phyloP scores from a whole-genome alignment of 1,139 yeast genomes.

The Yarrowia galli region DNA sequence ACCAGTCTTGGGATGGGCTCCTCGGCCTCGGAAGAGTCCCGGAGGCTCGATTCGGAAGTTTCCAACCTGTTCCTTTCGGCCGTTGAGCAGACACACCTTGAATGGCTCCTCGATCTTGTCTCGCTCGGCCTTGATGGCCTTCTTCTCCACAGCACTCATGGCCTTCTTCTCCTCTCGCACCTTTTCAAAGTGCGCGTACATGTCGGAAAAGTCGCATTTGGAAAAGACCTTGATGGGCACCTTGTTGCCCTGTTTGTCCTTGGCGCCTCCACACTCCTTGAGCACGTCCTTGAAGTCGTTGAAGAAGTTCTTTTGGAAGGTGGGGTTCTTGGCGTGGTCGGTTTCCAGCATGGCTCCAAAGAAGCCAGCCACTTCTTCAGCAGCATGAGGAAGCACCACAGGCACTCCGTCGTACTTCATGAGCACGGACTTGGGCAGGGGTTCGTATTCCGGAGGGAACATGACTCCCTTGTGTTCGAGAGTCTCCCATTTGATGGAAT shows the following conservation, averaged over 20 bases:
- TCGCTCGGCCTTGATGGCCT: slow-evolving; percentile 69
- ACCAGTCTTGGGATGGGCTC: slow-evolving; percentile 96
- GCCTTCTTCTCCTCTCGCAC: slow-evolving; percentile 76
- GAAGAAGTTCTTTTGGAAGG: slow-evolving; percentile 86
- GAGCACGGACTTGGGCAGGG: slow-evolving; percentile 81
- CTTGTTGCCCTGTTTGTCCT: slow-evolving; percentile 49
- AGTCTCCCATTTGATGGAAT: slow-evolving; percentile 82
- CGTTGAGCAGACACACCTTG: slow-evolving; percentile 81
- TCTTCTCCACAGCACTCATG: slow-evolving; percentile 74
- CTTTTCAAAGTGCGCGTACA: slow-evolving; percentile 73
- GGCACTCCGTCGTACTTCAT: slow-evolving; percentile 78
- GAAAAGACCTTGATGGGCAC: slow-evolving; percentile 65
- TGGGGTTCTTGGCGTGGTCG: slow-evolving; percentile 87
- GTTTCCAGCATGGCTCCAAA: slow-evolving; percentile 88
- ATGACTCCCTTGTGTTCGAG: slow-evolving; percentile 89
- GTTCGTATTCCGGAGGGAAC: slow-evolving; percentile 91
- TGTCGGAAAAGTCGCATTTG: slow-evolving; percentile 79
- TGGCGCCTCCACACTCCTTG: slow-evolving; percentile 71
- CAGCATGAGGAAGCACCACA: slow-evolving; percentile 74
- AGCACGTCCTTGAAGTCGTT: slow-evolving; percentile 75
- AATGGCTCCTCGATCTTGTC: slow-evolving; percentile 81
- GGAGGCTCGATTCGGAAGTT: slow-evolving; percentile 96
- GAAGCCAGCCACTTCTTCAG: slow-evolving; percentile 97
- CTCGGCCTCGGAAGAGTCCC: slow-evolving; percentile 93
- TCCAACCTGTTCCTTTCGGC: slow-evolving; percentile 90